Base-by-base conservation (phyloP, 2,329 filamentous ascomycete species). In the Lecanicillium sp. region DNA sequence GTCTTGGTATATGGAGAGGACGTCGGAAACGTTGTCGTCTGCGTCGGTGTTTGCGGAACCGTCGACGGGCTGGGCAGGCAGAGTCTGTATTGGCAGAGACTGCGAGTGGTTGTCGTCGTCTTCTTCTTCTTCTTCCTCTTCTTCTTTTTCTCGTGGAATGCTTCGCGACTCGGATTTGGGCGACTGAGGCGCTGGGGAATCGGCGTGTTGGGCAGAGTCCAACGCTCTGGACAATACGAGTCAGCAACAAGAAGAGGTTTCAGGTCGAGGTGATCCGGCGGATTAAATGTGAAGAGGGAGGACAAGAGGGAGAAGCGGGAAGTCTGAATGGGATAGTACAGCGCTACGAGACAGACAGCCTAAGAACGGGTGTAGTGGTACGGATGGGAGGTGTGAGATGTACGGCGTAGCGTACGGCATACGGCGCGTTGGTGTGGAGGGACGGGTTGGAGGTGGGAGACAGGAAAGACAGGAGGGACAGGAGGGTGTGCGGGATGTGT, bases 1-100 rank as follows among this genome's bases (percentile, higher is more conserved):
- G 55, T 68, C 66, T 58, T 70, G 66, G 58, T 70, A 68, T 57
- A 70, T 68, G 56, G 71, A 69, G 55, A 67, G 60, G 44, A 67
- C 65, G 56, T 69, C 64, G 50, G 66, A 65, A 54, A 64, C 57
- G 42, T 63, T 63, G 23, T 27, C 40, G 19, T 41, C 32, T 6
- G 39, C 29, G 40, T 26, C 30, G 21, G 15, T 19, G 36, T 39
- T 11, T 14, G 14, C 32, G n/a, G n/a, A 26, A 15, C 15, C 19
- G 23, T 27, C 21, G 27, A 35, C 27, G 15, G 29, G 19, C 8
- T 27, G 35, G 21, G 27, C 14, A 36, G 29, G 23, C 23, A 35
- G 32, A 41, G 27, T 3, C n/a, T n/a, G n/a, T n/a, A n/a, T n/a
- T n/a, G n/a, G n/a, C n/a, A n/a, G n/a, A n/a, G n/a, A n/a, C n/a